phyloP scores from a whole-genome alignment of 2,329 filamentous ascomycete species.

The Diaporthe ilicicola region DNA sequence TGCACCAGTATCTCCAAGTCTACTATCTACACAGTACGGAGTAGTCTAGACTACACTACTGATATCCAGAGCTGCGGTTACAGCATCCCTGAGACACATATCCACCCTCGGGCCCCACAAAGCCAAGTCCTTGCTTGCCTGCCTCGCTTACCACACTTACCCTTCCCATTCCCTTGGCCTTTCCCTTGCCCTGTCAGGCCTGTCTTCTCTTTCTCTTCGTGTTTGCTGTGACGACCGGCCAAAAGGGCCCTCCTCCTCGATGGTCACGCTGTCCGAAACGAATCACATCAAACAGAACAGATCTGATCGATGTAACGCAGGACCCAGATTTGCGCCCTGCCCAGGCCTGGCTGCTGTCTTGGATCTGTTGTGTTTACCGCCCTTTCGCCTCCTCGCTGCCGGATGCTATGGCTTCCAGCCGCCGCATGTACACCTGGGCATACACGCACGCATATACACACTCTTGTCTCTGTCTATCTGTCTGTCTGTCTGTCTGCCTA shows the following conservation, averaged over 20 bases:
- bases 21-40: too few species aligned
- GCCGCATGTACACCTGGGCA: slow-evolving; percentile 22
- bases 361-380: slow-evolving; percentile 35
- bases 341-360: slow-evolving; percentile 30
- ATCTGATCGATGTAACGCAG: slow-evolving; percentile 29
- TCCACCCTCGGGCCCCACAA: slow-evolving; percentile 4
- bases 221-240: slow-evolving; percentile 15
- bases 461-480: neutral
- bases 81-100: slow-evolving; percentile 17
- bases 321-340: slow-evolving; percentile 13
- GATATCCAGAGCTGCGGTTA: slow-evolving; percentile 17
- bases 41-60: neutral
- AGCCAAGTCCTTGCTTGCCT: slow-evolving; percentile 6
- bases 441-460: neutral
- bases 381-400: slow-evolving; percentile 23
- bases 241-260: slow-evolving; percentile 20
- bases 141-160: slow-evolving; percentile 3
- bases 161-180: neutral
- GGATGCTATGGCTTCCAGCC: slow-evolving; percentile 31
- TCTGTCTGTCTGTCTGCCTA: neutral
- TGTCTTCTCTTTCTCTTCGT: neutral
- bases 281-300: slow-evolving; percentile 32
- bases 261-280: slow-evolving; percentile 24
- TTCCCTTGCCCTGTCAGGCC: neutral
- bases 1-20: too few species aligned